A percentile compares a stretch with the other conserved stretches of the same genome.
Evolutionary conservation across 108 stramenopile genomes (phyloP).

Genomic region (Discostella stelligeroides): DNA sequence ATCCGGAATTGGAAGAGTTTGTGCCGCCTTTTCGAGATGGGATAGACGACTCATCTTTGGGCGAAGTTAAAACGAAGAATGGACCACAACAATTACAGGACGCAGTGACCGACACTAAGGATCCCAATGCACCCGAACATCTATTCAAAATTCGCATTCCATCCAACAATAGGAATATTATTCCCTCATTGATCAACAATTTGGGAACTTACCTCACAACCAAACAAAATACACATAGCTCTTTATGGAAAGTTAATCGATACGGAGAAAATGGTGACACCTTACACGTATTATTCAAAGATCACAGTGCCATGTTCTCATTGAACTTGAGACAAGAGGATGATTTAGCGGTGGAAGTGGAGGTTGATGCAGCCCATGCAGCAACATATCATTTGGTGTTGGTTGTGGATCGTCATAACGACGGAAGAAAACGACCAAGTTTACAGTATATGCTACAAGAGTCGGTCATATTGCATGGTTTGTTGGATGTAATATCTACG

Average conservation of each 20-base stretch:
- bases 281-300: slow-evolving; percentile 35
- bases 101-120: slow-evolving; percentile 16
- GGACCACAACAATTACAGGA: neutral
- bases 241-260: slow-evolving; percentile 49
- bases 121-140: slow-evolving; percentile 29
- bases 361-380: neutral
- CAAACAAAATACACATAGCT: slow-evolving; percentile 49
- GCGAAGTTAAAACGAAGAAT: neutral
- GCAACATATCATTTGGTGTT: neutral
- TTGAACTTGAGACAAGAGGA: slow-evolving; percentile 19
- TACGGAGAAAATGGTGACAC: slow-evolving; percentile 15
- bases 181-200: slow-evolving; percentile 15
- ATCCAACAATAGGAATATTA: neutral
- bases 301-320: slow-evolving; percentile 46
- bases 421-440: slow-evolving; percentile 53
- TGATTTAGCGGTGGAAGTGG: neutral
- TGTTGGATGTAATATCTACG: slow-evolving; percentile 66
- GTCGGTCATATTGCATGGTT: slow-evolving; percentile 68
- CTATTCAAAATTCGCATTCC: slow-evolving; percentile 29
- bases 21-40: slow-evolving; percentile 20
- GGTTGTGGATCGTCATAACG: slow-evolving; percentile 43
- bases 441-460: slow-evolving; percentile 78
- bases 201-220: slow-evolving; percentile 61
- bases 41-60: neutral
- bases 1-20: slow-evolving; percentile 27